Evolutionary conservation across 1,284 basidiomycete species (phyloP).

Genomic region (Cutaneotrichosporon arboriforme): DNA sequence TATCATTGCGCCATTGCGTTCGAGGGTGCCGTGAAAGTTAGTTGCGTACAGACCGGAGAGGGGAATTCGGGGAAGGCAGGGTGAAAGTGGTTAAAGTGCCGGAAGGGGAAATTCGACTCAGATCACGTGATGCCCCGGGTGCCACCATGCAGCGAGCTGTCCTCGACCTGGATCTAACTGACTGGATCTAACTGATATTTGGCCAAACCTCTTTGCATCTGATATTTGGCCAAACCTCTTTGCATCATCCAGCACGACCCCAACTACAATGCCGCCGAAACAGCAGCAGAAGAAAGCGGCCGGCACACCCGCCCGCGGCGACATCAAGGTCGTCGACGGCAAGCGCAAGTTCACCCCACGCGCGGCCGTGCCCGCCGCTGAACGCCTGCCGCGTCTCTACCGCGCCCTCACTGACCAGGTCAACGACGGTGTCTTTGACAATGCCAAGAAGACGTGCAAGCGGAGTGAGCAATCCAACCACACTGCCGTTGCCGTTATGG

Average conservation of each 20-base stretch:
- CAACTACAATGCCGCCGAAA: slow-evolving; percentile 5
- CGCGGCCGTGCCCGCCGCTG: slow-evolving; percentile 55
- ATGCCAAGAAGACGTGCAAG: slow-evolving; percentile 80
- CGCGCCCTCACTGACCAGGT: slow-evolving; percentile 73
- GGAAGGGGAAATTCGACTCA: too few species aligned
- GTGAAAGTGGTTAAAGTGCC: too few species aligned
- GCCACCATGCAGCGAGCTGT: slow-evolving; percentile 1
- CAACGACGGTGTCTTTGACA: slow-evolving; percentile 71
- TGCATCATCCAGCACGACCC: background rate
- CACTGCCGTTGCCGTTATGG: background rate
- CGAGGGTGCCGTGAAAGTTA: too few species aligned
- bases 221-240: too few species aligned
- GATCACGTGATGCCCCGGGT: too few species aligned
- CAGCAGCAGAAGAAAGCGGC: background rate
- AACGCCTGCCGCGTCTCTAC: slow-evolving; percentile 66
- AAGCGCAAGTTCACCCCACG: slow-evolving; percentile 46
- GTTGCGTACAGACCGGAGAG: too few species aligned
- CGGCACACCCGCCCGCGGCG: background rate
- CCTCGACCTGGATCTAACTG: too few species aligned
- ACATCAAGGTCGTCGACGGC: background rate
- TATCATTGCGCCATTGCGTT: too few species aligned
- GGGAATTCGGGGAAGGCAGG: too few species aligned
- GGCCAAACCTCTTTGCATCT: too few species aligned
- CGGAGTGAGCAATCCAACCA: slow-evolving; percentile 59
- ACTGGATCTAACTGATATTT: too few species aligned